Percentiles rank a stretch among this genome's conserved stretches.
phyloP scores from a whole-genome alignment of 345 rosid genomes.

The Eucalyptus pauciflora region DNA sequence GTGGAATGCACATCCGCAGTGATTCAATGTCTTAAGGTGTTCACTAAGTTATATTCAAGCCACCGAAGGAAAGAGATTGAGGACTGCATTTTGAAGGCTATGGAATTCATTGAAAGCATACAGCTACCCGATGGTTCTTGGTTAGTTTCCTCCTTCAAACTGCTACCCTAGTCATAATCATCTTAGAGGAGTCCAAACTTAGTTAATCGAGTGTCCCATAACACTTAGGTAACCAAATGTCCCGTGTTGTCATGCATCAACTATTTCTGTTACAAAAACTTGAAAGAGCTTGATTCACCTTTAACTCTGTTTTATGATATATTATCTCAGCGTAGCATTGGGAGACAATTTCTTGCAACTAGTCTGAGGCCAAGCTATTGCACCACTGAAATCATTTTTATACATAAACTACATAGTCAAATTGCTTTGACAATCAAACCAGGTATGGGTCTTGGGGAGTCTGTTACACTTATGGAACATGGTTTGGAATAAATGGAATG shows the following conservation, averaged over 20 bases:
- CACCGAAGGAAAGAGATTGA: constrained; percentile 29
- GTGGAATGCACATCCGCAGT: constrained; percentile 82
- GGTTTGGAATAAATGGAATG: constrained; percentile 61
- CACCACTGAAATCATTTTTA: not conserved
- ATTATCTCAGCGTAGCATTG: not conserved
- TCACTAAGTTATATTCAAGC: constrained; percentile 7
- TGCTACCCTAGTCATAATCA: not conserved
- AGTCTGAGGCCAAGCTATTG: not conserved
- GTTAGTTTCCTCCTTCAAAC: constrained; percentile 5
- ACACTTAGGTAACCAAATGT: not conserved
- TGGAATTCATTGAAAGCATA: constrained; percentile 25
- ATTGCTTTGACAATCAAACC: not conserved
- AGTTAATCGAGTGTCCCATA: not conserved
- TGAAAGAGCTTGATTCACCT: not conserved
- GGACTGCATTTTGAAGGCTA: constrained; percentile 29
- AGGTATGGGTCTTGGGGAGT: constrained; percentile 86
- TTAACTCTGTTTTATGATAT: not conserved
- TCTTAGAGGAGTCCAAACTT: not conserved
- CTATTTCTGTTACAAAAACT: not conserved
- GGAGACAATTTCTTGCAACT: not conserved
- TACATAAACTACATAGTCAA: not conserved
- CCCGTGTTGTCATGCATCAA: not conserved
- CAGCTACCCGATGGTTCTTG: constrained; percentile 68
- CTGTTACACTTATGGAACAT: constrained; percentile 72
- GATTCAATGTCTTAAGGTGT: constrained; percentile 40